Evolutionary conservation across 345 rosid genomes (phyloP).

Genomic region (Lumnitzera littorea): DNA sequence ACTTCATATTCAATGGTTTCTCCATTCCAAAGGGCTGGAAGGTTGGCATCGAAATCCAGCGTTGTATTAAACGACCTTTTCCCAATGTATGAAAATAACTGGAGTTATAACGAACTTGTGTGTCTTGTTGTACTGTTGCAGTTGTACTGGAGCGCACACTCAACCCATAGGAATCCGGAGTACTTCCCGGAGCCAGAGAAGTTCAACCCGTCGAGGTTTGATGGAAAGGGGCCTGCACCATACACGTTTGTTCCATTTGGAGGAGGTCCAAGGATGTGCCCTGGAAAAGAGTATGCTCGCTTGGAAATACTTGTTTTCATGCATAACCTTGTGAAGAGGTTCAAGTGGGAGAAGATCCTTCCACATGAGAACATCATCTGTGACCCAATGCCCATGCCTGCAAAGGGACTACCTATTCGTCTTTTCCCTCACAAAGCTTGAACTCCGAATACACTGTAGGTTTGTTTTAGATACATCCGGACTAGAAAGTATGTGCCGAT

Average conservation of each 20-base stretch:
- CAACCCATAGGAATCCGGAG: slow-evolving; percentile 18
- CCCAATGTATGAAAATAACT: background rate
- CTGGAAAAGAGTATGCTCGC: slow-evolving; percentile 30
- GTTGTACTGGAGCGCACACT: slow-evolving; percentile 29
- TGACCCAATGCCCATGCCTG: slow-evolving; percentile 26
- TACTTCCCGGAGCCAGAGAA: slow-evolving; percentile 26
- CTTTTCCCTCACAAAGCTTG: slow-evolving; percentile 22
- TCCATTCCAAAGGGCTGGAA: slow-evolving; percentile 37
- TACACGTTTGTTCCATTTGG: slow-evolving; percentile 34
- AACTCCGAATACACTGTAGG: background rate
- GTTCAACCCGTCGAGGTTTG: slow-evolving; percentile 25
- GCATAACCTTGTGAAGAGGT: slow-evolving; percentile 26
- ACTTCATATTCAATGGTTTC: slow-evolving; percentile 31
- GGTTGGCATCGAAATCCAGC: slow-evolving; percentile 11
- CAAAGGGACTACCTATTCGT: slow-evolving; percentile 28
- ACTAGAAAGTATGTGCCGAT: too few species aligned
- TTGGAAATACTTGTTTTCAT: slow-evolving; percentile 31
- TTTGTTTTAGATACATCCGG: too few species aligned
- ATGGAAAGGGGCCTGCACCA: slow-evolving; percentile 27
- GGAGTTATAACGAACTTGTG: background rate
- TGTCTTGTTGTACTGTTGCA: background rate
- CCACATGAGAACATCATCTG: slow-evolving; percentile 24
- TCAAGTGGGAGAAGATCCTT: slow-evolving; percentile 18
- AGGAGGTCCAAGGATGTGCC: slow-evolving; percentile 38
- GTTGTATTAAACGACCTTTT: background rate